Evolutionary conservation across 495 filamentous ascomycete genomes (phyloP).

Genomic region (Hyaloscypha finlandica): DNA sequence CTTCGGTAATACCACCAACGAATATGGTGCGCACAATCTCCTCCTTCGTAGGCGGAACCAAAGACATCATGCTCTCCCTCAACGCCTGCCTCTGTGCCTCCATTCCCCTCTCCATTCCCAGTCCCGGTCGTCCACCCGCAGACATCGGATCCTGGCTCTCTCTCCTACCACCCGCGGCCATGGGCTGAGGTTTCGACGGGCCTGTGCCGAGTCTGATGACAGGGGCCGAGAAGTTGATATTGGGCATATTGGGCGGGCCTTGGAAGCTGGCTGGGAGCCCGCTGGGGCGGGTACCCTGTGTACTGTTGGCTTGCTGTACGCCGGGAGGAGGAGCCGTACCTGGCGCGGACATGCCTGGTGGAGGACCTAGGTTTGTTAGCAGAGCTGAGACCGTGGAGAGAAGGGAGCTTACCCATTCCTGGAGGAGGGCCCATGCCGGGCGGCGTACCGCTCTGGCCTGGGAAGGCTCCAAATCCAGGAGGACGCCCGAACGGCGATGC

Average conservation of each 20-base stretch:
- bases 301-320: conserved; percentile 69
- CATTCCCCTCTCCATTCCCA: conserved; percentile 64
- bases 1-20: conserved; percentile 81
- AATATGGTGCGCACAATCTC: conserved; percentile 92
- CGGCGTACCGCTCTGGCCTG: conserved; percentile 56
- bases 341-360: conserved; percentile 77
- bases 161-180: conserved; percentile 46
- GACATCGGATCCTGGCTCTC: conserved; percentile 39
- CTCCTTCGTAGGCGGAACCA: conserved; percentile 84
- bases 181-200: conserved; percentile 64
- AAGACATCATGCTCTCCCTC: conserved; percentile 72
- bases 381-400: conserved; percentile 21
- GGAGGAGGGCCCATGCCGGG: conserved; percentile 76
- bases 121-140: conserved; percentile 60
- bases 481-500: conserved; percentile 67
- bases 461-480: conserved; percentile 72
- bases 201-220: conserved; percentile 87
- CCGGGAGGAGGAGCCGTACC: conserved; percentile 78
- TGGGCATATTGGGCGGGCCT: conserved; percentile 87
- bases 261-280: conserved; percentile 85
- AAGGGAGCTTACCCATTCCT: conserved; percentile 71
- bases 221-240: conserved; percentile 97
- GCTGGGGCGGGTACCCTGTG: conserved; percentile 72
- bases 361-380: conserved; percentile 47
- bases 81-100: conserved; percentile 70